Evolutionary conservation across 768 basidiomycete genomes (phyloP).

Genomic region (Psilocybe subaeruginosa): DNA sequence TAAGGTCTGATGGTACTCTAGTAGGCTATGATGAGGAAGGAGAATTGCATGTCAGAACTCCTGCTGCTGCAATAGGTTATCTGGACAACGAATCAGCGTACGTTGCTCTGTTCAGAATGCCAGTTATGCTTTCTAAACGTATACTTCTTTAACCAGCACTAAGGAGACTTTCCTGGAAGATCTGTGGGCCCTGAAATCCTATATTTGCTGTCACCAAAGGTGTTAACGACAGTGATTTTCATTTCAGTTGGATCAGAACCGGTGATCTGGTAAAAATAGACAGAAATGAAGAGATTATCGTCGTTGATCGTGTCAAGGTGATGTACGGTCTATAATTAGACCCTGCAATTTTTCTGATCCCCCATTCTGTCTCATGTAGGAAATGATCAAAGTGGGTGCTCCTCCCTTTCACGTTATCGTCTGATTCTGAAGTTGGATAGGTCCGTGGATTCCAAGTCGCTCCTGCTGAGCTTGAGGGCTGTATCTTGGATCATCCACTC

Average conservation of each 20-base stretch:
- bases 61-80: constrained; percentile 5
- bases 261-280: constrained; percentile 13
- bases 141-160: background rate
- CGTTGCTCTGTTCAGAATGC: background rate
- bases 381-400: constrained; percentile 1
- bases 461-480: constrained; percentile 71
- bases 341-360: background rate
- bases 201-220: background rate
- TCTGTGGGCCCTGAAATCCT: background rate
- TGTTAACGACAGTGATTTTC: no score
- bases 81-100: constrained; percentile 11
- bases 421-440: background rate
- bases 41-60: constrained; percentile 10
- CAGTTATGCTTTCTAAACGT: background rate
- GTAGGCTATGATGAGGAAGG: constrained; percentile 11
- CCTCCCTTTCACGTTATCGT: background rate
- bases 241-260: constrained; percentile 10
- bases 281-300: constrained; percentile 6
- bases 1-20: constrained; percentile 6
- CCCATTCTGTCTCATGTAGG: background rate
- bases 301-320: constrained; percentile 15
- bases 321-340: background rate
- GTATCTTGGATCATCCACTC: constrained; percentile 56
- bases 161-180: constrained; percentile 8
- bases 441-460: constrained; percentile 65